Evolutionary conservation across 1,284 basidiomycete genomes (phyloP), one percentile per base, ranked within the genome.

Genomic region (Sporisorium exsertum): DNA sequence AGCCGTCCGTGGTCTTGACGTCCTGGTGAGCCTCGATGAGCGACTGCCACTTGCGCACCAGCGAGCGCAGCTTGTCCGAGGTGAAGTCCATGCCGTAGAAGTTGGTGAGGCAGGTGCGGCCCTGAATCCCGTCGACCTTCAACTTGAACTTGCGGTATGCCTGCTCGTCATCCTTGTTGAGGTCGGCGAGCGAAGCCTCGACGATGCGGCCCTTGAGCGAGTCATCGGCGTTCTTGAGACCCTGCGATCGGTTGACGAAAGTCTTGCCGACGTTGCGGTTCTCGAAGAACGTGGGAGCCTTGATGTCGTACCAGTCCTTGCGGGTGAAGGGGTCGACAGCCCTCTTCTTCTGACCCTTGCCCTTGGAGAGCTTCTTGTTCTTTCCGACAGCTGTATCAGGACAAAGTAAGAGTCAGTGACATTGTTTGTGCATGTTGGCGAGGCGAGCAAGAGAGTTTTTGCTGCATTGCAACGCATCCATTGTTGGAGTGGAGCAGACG

Each of bases 21-120:
- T 99, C 97, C 87, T 97, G 93, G 87, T 95, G 93, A 60, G 96
- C 96, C 89, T 99, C 96, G 86, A 99, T 95, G 86, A 99, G 92
- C 43, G 95, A 92, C 89, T 99, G 97, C 97, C 97, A 99, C 89
- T 99, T 99, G 87, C 96, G 94, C 83, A 99, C 97, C 85, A 99
- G 94, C 66, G 97, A 99, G 78, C 97, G 95, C 81, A 99, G 92
- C 89, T 99, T 99, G 92, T 99, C 97, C 78, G 95, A 97, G 78
- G 97, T 99, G 89, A 99, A 98, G 89, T 97, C 94, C 97, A 99
- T 99, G 87, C 96, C 97, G 89, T 96, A 93, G 93, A 99, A 99
- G 89, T 96, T 97, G 87, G 97, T 98, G 66, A 99, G 90, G 90
- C 95, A 98, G 90, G 94, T 96, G 90, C 95, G 97, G 89, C 96